Conservation (phyloP, 2,329 filamentous ascomycete species). For the Aspergillus hiratsukae region DNA sequence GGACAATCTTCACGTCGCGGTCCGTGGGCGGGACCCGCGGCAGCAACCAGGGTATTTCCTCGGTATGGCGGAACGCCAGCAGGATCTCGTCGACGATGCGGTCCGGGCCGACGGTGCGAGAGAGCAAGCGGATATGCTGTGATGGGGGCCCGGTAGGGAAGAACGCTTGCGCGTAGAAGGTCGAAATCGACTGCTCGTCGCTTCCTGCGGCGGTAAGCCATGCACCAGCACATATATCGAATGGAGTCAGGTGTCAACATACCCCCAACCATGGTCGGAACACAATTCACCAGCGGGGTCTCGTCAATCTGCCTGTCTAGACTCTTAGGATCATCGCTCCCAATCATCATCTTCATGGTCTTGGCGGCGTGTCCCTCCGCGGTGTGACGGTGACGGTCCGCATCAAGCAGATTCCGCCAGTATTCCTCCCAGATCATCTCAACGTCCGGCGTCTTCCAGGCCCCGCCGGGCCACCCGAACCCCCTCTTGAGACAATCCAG, state of each 20-base stretch:
- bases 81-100: slow-evolving; percentile 56
- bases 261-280: slow-evolving; percentile 36
- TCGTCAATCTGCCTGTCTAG: slow-evolving; percentile 9
- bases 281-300: slow-evolving; percentile 28
- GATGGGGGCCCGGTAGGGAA: slow-evolving; percentile 45
- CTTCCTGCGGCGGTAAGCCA: slow-evolving; percentile 12
- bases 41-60: slow-evolving; percentile 53
- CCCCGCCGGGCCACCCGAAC: slow-evolving; percentile 43
- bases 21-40: slow-evolving; percentile 52
- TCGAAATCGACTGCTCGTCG: slow-evolving; percentile 21
- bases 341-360: slow-evolving; percentile 16
- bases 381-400: not conserved
- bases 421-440: slow-evolving; percentile 40
- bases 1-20: slow-evolving; percentile 49
- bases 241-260: slow-evolving; percentile 5
- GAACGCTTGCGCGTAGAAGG: slow-evolving; percentile 53
- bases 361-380: slow-evolving; percentile 10
- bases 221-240: not conserved
- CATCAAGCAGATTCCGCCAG: slow-evolving; percentile 19
- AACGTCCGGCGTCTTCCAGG: slow-evolving; percentile 29
- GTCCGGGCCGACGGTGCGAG: slow-evolving; percentile 52
- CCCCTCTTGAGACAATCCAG: slow-evolving; percentile 55
- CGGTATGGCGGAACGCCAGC: slow-evolving; percentile 52
- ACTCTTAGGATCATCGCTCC: slow-evolving; percentile 5
- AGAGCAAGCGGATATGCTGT: slow-evolving; percentile 48